Conservation (phyloP, 495 filamentous ascomycete species). For the Penicillium lividum region DNA sequence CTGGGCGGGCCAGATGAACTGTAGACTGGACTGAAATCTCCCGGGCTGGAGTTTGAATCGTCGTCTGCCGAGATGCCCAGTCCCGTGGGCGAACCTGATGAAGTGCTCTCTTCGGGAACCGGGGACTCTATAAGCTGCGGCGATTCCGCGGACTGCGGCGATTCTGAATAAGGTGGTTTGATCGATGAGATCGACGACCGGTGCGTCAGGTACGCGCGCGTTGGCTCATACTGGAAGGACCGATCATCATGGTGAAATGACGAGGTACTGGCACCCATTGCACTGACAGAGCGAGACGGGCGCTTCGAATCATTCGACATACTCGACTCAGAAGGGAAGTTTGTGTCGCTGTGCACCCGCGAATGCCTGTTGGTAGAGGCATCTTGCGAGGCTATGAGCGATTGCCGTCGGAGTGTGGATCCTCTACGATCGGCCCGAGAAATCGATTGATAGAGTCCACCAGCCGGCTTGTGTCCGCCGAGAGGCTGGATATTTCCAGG, state of each 20-base stretch:
- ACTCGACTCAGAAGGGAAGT: constrained; percentile 45
- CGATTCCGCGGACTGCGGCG: constrained; percentile 10
- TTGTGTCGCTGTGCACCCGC: constrained; percentile 59
- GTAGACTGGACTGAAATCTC: constrained; percentile 40
- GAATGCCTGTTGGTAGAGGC: constrained; percentile 49
- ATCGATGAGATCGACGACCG: constrained; percentile 39
- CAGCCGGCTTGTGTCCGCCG: constrained; percentile 18
- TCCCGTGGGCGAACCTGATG: constrained; percentile 30
- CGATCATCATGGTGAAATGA: constrained; percentile 41
- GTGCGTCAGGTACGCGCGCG: constrained; percentile 42
- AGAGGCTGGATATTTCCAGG: constrained; percentile 24
- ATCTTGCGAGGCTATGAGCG: constrained; percentile 39
- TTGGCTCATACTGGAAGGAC: constrained; percentile 43
- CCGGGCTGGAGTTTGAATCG: constrained; percentile 29
- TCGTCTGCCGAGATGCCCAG: constrained; percentile 34
- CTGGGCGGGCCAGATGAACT: constrained; percentile 40
- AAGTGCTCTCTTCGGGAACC: constrained; percentile 15
- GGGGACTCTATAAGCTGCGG: constrained; percentile 15
- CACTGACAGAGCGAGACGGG: constrained; percentile 43
- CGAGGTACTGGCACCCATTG: constrained; percentile 42
- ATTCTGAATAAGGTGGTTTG: constrained; percentile 11
- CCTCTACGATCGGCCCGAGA: constrained; percentile 41
- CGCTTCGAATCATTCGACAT: constrained; percentile 29
- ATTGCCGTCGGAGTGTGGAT: constrained; percentile 40
- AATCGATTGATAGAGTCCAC: constrained; percentile 46